A percentile compares a stretch with the other conserved stretches of the same genome.
These are phyloP conservation scores for Spizellomyces punctatus DNA, from an alignment of 192 early-diverging fungal species.

Conservation along the genomic window DNA sequence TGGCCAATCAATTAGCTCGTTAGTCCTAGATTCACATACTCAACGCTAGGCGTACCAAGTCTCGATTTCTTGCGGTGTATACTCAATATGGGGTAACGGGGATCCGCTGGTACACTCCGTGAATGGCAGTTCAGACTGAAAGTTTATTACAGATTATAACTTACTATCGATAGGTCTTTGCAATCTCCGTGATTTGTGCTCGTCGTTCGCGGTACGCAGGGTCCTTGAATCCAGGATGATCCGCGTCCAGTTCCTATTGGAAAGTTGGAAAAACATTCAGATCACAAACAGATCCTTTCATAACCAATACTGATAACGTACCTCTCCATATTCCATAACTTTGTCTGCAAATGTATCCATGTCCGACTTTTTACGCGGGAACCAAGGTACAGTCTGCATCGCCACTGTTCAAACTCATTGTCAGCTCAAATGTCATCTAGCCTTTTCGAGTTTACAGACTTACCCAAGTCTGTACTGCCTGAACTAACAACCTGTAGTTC, in stretches of 20 bases:
- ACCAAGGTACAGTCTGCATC: conserved; percentile 77
- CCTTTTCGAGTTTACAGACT: conserved; percentile 12
- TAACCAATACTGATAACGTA: not conserved
- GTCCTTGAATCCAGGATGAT: conserved; percentile 94
- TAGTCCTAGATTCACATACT: conserved; percentile 33
- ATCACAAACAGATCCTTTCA: too few species aligned
- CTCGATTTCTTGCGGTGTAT: conserved; percentile 74
- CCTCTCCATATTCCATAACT: conserved; percentile 89
- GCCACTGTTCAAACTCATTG: conserved; percentile 4
- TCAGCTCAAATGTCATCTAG: not conserved
- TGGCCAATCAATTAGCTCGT: conserved; percentile 2
- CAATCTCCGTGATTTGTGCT: conserved; percentile 79
- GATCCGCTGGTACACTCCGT: conserved; percentile 57
- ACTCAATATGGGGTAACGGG: conserved; percentile 78
- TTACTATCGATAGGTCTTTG: conserved; percentile 70
- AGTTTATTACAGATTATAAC: not conserved
- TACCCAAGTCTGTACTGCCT: conserved; percentile 46
- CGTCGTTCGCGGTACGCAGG: conserved; percentile 81
- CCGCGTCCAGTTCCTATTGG: conserved; percentile 57
- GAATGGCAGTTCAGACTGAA: not conserved
- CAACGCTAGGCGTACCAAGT: conserved; percentile 71
- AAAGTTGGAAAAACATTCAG: not conserved
- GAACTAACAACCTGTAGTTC: conserved; percentile 70
- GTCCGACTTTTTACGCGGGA: conserved; percentile 89
- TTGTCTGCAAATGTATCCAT: conserved; percentile 91